phyloP scores from a whole-genome alignment of 2,329 filamentous ascomycete species.

The Neopestalotiopsis sp. region DNA sequence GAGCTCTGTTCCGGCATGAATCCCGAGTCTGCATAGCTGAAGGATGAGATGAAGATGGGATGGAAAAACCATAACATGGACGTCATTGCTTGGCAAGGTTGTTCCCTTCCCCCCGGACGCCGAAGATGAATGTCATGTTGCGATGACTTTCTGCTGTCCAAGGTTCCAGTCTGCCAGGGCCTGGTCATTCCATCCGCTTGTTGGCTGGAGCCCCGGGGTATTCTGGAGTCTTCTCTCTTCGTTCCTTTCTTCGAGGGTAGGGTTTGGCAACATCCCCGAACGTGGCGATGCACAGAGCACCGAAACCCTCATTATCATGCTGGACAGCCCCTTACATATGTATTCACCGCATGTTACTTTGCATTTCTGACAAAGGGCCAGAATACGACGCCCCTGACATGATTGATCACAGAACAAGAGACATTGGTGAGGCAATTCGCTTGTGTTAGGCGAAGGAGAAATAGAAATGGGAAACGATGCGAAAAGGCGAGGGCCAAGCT shows the following conservation, averaged over 20 bases:
- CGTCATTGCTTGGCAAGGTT: not conserved
- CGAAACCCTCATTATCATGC: not conserved
- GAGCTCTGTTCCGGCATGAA: not conserved
- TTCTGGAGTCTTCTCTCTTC: not conserved
- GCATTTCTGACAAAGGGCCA: not conserved
- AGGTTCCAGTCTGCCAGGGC: too few species aligned
- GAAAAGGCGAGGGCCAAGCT: not conserved
- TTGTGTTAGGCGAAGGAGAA: not conserved
- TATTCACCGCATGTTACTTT: not conserved
- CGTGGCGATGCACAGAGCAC: slow-evolving; percentile 2
- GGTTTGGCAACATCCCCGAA: not conserved
- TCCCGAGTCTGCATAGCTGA: not conserved
- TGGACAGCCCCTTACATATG: not conserved
- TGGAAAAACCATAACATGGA: not conserved
- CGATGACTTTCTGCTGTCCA: not conserved
- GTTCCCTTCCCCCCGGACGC: not conserved
- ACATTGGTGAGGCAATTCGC: not conserved
- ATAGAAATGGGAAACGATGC: not conserved
- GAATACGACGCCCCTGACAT: slow-evolving; percentile 1
- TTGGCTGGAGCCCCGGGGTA: not conserved
- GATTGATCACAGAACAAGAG: not conserved
- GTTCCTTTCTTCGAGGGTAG: not conserved
- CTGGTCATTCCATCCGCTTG: not conserved
- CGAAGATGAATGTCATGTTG: not conserved
- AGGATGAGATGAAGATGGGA: not conserved